Evolutionary conservation across 192 early-diverging fungal species (phyloP), one percentile per base, ranked within the genome.

Genomic region (Coemansia sp.): DNA sequence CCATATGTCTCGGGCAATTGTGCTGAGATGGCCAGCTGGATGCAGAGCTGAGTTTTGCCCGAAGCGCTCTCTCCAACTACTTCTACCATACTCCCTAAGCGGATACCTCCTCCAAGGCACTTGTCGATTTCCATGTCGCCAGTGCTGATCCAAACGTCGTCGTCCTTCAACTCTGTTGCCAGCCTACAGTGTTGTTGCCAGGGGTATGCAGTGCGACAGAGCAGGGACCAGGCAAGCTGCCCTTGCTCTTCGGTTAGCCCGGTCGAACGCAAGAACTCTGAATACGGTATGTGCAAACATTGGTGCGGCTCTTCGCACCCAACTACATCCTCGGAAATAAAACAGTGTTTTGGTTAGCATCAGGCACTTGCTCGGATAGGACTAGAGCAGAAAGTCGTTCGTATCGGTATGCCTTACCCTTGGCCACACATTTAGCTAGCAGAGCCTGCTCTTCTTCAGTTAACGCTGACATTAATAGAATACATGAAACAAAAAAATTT

Each of bases 1-100:
- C 92, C 91, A 8, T 75, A 33, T 1, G 75, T 55, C 27, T 52
- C 57, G 10, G 92, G 90, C 38, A 90, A 75, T 64, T 95, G 92
- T 0, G 85, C 90, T 12, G 87, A 87, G 8, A 94, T 70, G 38
- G 89, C 88, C 38, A 96, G 73, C 73, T 98, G 96, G 57, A 98
- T 70, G 29, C 90, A 91, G 8, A 98, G 71, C 66, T 95, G 93
- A 0, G 96, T 94, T 68, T 98, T 98, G 18, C 96, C 96, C 3
- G 88, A 80, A 29, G 88, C 89, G 64, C 92, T 94, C 70, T 91
- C 90, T 5, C 92, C 92, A 1, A 91, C 90, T 13, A 94, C 69
- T 66, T 94, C 92, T 1, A 88, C 89, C 8, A 94, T 86, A n/a
- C 82, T 87, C 6, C 83, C 76, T 1, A 86, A 75, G 39, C 83